Base-by-base conservation (phyloP, 169 alveolate genomes). In the Cryptosporidium felis region DNA sequence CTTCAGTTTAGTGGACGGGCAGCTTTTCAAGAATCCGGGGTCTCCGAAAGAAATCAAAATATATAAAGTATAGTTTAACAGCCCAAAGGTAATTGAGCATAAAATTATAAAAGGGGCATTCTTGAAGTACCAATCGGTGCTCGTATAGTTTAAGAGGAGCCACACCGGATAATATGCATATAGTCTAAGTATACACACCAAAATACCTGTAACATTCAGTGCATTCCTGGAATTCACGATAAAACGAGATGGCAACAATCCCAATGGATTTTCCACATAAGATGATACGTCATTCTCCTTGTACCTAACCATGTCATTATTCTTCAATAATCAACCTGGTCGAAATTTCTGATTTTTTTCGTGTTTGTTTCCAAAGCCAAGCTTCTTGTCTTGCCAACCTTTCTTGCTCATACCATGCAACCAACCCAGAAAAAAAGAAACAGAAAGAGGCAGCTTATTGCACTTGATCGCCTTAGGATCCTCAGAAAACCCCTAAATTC, bases 181-280 rank as follows among this genome's bases (percentile, higher is more conserved):
- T 21, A 74, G 28, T 23, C 58, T 47, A 38, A 49, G 74, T 32
- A 74, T 34, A 51, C 85, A 74, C 41, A 74, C 85, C 32, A 56
- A 49, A 36, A 74, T 34, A 74, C 85, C 85, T 30, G 85, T 74
- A 18, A 49, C 28, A 53, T 74, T 74, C 49, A 44, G 41, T 40
- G 38, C 12, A 53, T 28, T 74, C 61, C 30, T 74, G 36, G 74
- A 53, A 36, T 74, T 49, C 28, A 49, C 74, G 36, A 74, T 53
- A 53, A 74, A 74, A 53, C 85, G 85, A 74, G 85, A 74, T 38
- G 85, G 85, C n/a, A 74, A 38, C 34, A 74, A 74, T 18, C 85
- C 85, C 67, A 74, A 38, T 10, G 85, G 85, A 38, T 74, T 74
- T 12, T 74, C 67, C n/a, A 42, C 56, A 36, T 49, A 74, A 16